These are phyloP conservation scores for Trametes cinnabarina DNA, from an alignment of 768 basidiomycete genomes.

Conservation along the genomic window DNA sequence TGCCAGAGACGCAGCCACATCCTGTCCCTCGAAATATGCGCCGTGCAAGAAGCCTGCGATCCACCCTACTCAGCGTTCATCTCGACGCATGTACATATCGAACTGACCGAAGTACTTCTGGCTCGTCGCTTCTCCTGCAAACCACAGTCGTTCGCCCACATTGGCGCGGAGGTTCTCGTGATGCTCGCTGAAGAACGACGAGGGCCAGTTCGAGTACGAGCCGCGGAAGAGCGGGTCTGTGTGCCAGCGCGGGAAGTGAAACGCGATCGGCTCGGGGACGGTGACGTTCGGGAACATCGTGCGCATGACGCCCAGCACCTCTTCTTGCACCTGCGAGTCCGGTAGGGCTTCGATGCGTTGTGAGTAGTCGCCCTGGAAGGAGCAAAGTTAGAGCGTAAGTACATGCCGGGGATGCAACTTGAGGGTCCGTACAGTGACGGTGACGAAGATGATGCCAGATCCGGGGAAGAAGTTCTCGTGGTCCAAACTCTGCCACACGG, in stretches of 20 bases:
- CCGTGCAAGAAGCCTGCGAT: conserved; percentile 33
- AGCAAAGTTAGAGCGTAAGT: too few species aligned
- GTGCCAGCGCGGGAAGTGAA: conserved; percentile 53
- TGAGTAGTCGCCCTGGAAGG: conserved; percentile 53
- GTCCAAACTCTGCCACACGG: conserved; percentile 68
- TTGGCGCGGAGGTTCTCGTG: conserved; percentile 58
- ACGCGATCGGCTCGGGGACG: conserved; percentile 52
- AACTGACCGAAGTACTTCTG: conserved; percentile 53
- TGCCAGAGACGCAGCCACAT: conserved; percentile 27
- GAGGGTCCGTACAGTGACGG: conserved; percentile 40
- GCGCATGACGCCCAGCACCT: conserved; percentile 52
- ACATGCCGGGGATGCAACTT: too few species aligned
- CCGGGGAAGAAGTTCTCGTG: conserved; percentile 56
- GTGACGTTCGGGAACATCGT: conserved; percentile 53
- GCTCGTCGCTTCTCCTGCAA: conserved; percentile 63
- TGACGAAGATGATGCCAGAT: conserved; percentile 55
- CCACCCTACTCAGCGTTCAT: neutral
- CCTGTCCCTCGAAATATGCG: conserved; percentile 34
- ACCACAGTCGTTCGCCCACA: conserved; percentile 50
- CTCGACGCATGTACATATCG: neutral
- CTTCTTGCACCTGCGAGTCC: conserved; percentile 44
- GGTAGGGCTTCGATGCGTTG: conserved; percentile 53
- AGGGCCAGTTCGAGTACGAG: conserved; percentile 65
- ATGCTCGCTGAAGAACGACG: conserved; percentile 50
- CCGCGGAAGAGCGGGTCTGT: conserved; percentile 51